Evolutionary conservation across 768 basidiomycete species (phyloP).

Genomic region (Panaeolus papilionaceus): DNA sequence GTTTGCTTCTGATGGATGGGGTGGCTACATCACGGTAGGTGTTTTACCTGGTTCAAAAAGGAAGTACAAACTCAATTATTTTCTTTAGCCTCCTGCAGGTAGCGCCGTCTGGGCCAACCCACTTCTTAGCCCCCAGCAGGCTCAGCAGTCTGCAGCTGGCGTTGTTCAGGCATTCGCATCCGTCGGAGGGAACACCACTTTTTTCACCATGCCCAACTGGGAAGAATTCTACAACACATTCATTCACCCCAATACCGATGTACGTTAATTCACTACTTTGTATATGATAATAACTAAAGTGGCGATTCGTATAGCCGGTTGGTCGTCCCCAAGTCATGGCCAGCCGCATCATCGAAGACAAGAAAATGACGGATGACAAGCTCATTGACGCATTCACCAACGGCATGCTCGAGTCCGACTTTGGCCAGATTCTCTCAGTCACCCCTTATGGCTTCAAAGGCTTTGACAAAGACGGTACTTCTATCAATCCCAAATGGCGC

Average conservation of each 20-base stretch:
- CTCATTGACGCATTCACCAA: constrained; percentile 24
- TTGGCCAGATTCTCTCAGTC: constrained; percentile 28
- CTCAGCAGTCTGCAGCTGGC: constrained; percentile 23
- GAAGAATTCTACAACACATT: constrained; percentile 29
- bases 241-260: constrained; percentile 27
- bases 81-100: constrained; percentile 19
- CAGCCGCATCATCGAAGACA: constrained; percentile 23
- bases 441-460: constrained; percentile 25
- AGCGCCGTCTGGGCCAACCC: constrained; percentile 28
- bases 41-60: background rate
- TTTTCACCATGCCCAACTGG: constrained; percentile 25
- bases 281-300: background rate
- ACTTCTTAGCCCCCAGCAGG: constrained; percentile 18
- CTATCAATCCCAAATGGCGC: constrained; percentile 28
- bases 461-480: constrained; percentile 26
- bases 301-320: constrained; percentile 16
- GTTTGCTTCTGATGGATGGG: constrained; percentile 29
- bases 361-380: constrained; percentile 21
- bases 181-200: constrained; percentile 24
- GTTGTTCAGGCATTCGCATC: constrained; percentile 25
- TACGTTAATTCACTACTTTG: constrained; percentile 12
- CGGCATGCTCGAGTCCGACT: constrained; percentile 29
- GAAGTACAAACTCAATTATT: background rate
- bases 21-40: constrained; percentile 28
- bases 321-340: constrained; percentile 28